Evolutionary conservation across 495 filamentous ascomycete genomes (phyloP), one percentile per base, ranked within the genome.

Genomic region (Hypomontagnella monticulosa): DNA sequence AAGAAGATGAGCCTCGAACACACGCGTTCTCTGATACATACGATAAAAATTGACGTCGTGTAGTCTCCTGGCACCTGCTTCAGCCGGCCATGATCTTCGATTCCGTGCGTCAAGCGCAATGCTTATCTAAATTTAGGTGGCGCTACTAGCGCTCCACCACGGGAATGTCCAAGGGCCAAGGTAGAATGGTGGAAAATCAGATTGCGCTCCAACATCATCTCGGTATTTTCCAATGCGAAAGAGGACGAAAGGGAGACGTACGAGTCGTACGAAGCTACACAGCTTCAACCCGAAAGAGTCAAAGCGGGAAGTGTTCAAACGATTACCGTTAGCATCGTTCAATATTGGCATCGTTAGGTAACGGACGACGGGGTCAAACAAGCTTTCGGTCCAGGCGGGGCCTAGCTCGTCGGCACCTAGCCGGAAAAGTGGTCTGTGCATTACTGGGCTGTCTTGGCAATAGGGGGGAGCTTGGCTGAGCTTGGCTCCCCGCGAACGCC

Each of bases 311-410:
- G 14, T n/a, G 18, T 53, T 7, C 11, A 23, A 11, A 40, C 11
- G 4, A 11, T 8, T 30, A 9, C 23, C 8, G 1, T 4, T 27
- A 27, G 23, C 23, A 27, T 6, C 23, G 23, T 27, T 27, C 23
- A 27, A 27, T 27, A 27, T 27, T 27, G 23, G 23, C 23, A 27
- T 27, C 6, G 23, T 27, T 27, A 6, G 23, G 23, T 27, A 54
- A 30, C 9, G 9, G 11, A 3, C 42, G 32, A 46, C 20, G 27
- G 42, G 14, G 23, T 56, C 47, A 51, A 37, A 67, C 44, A 61
- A 61, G 57, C 63, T 66, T 61, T 61, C 58, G 14, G n/a, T 67
- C 64, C 52, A 36, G 43, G 43, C 40, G 44, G 14, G 42, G 54
- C 58, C 62, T 67, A 67, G 53, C 48, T 37, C 18, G 16, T 41